Evolutionary conservation across 371 early-diverging fungal species (phyloP), one percentile per base, ranked within the genome.

Genomic region (Apophysomyces ossiformis): DNA sequence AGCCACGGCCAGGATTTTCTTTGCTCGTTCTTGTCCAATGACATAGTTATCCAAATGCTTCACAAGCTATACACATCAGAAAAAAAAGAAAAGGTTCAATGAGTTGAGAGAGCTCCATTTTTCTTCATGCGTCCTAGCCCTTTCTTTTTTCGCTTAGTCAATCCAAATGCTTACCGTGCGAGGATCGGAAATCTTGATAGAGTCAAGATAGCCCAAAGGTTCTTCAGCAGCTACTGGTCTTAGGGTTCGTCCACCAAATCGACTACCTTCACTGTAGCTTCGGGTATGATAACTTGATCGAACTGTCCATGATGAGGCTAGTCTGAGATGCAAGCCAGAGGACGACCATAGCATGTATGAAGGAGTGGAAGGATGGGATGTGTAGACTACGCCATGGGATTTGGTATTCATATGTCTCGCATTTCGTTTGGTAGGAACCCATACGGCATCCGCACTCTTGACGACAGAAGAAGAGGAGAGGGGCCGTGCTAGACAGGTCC

Each of bases 1-100:
- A 5, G 96, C 95, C 4, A 94, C 94, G 0, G 96, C 84, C 39
- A 96, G 77, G 8, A 88, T 88, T 75, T 89, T 88, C 70, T 96
- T 96, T 12, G 94, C 92, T 37, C 89, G 72, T 26, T 92, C 91
- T 75, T 96, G 96, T 5, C 96, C 96, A 68, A 96, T 92, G 32
- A 95, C 91, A 74, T 93, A 91, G 60, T 93, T 90, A 75, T 96
- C 89, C 70, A 96, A 69, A 66, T 92, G 87, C 61, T 89, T 85
- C 57, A 90, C 87, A 73, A 95, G 93, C 95, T 95, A 5, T 50
- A 21, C 9, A 50, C 13, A 7, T 4, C 16, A 21, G 21, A 50
- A 21, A 21, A 50, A 9, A 0, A 21, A 32, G 26, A 21, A 18
- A 50, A 26, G 32, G 32, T 26, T 26, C 32, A 26, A 26, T 26